Evolutionary conservation across 208 protist species (phyloP).

Genomic region (Novymonas esmeraldas): DNA sequence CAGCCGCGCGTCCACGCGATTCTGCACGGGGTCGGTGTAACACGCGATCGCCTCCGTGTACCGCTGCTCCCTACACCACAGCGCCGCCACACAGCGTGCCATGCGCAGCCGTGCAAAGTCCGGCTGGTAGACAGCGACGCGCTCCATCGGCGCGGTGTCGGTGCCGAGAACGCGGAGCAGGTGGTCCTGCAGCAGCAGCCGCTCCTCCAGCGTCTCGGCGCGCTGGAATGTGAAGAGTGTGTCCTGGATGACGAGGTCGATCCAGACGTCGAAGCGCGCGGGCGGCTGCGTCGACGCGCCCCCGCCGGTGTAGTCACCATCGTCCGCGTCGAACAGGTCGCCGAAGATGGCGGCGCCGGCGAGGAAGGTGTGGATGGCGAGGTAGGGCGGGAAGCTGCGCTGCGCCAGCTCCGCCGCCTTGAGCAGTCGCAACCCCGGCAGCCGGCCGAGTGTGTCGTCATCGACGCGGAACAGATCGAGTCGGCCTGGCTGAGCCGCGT

Average conservation of each 20-base stretch:
- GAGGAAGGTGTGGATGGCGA: slow-evolving; percentile 40
- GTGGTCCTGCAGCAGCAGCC: slow-evolving; percentile 39
- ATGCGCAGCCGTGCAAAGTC: slow-evolving; percentile 61
- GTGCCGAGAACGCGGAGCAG: slow-evolving; percentile 38
- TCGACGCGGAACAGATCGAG: slow-evolving; percentile 20
- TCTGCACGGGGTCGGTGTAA: slow-evolving; percentile 58
- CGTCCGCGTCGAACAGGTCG: slow-evolving; percentile 24
- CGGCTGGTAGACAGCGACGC: slow-evolving; percentile 40
- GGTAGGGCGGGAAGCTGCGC: slow-evolving; percentile 54
- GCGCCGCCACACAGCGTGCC: slow-evolving; percentile 54
- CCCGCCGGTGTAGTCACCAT: neutral
- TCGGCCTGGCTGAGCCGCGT: neutral
- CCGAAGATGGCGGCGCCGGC: slow-evolving; percentile 23
- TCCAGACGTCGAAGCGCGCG: slow-evolving; percentile 32
- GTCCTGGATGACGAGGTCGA: slow-evolving; percentile 46
- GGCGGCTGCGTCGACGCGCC: neutral
- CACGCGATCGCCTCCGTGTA: slow-evolving; percentile 71
- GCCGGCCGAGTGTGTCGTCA: slow-evolving; percentile 4
- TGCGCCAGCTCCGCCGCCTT: slow-evolving; percentile 34
- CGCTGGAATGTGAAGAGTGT: slow-evolving; percentile 55
- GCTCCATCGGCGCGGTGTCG: slow-evolving; percentile 18
- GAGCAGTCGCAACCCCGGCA: slow-evolving; percentile 17
- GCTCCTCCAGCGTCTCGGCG: slow-evolving; percentile 39
- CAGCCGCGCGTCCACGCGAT: slow-evolving; percentile 44
- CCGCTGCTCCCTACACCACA: slow-evolving; percentile 44